Conservation (phyloP, 78 protist genomes). For the Anaeramoeba flamelloides region DNA sequence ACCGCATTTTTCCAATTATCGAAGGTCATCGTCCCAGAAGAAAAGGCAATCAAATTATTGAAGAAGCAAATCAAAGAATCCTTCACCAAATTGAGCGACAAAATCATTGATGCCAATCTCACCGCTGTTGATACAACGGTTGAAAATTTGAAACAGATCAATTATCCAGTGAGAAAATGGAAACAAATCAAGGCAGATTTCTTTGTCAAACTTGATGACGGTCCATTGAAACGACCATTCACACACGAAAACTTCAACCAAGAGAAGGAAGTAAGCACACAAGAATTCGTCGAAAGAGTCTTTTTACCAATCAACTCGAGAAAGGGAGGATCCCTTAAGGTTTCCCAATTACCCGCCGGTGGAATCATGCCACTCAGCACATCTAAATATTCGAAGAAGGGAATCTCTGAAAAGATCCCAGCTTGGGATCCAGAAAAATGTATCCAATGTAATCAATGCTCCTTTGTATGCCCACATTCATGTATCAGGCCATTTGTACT, state of each 20-base stretch:
- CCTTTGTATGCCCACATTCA: not conserved
- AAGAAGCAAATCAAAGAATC: slow-evolving; percentile 25
- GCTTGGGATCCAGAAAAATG: not conserved
- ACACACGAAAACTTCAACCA: not conserved
- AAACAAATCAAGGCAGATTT: not conserved
- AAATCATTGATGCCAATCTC: slow-evolving; percentile 34
- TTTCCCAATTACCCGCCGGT: not conserved
- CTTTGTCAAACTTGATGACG: not conserved
- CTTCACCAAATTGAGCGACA: slow-evolving; percentile 36
- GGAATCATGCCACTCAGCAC: not conserved
- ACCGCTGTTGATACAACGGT: slow-evolving; percentile 28
- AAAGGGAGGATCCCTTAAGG: not conserved
- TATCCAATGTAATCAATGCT: not conserved
- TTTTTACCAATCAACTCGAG: not conserved
- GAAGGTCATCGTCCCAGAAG: slow-evolving; percentile 35
- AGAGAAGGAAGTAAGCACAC: not conserved
- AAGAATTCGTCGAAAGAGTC: not conserved
- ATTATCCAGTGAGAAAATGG: not conserved
- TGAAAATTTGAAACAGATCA: slow-evolving; percentile 10
- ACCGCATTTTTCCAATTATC: slow-evolving; percentile 44
- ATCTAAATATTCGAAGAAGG: not conserved
- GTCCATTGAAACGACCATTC: not conserved
- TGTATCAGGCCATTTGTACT: not conserved
- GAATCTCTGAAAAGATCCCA: not conserved
- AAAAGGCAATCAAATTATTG: slow-evolving; percentile 35